phyloP scores from a whole-genome alignment of 306 rosid genomes.

The Inga oerstediana region DNA sequence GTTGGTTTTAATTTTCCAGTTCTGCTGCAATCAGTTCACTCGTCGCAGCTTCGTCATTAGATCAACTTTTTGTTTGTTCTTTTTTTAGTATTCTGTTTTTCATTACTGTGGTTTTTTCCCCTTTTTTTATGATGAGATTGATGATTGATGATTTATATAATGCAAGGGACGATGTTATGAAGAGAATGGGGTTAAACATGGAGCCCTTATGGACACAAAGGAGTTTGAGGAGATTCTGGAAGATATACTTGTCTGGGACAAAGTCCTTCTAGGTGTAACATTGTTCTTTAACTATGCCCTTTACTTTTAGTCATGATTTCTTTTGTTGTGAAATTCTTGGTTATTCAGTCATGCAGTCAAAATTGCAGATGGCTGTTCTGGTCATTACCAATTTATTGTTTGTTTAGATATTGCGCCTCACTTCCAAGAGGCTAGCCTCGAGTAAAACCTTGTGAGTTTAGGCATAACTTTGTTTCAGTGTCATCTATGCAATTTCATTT shows the following conservation, averaged over 20 bases:
- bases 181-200: conserved; percentile 55
- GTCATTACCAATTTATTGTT: neutral
- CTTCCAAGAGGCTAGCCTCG: neutral
- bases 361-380: neutral
- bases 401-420: neutral
- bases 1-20: too few species aligned
- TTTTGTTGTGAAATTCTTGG: neutral
- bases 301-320: neutral
- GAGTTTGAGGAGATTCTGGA: conserved; percentile 58
- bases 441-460: neutral
- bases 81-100: too few species aligned
- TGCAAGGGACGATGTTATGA: conserved; percentile 57
- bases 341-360: neutral
- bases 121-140: too few species aligned
- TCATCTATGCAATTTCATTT: too few species aligned
- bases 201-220: conserved; percentile 46
- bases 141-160: conserved; percentile 69
- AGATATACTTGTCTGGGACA: conserved; percentile 66
- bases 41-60: too few species aligned
- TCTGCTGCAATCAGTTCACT: too few species aligned
- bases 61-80: too few species aligned
- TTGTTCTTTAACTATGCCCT: neutral
- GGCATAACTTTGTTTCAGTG: too few species aligned
- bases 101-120: too few species aligned
- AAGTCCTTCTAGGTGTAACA: conserved; percentile 56